Evolutionary conservation across 257 asterid genomes (phyloP), one percentile per base, ranked within the genome.

Genomic region (Plectranthus barbatus): DNA sequence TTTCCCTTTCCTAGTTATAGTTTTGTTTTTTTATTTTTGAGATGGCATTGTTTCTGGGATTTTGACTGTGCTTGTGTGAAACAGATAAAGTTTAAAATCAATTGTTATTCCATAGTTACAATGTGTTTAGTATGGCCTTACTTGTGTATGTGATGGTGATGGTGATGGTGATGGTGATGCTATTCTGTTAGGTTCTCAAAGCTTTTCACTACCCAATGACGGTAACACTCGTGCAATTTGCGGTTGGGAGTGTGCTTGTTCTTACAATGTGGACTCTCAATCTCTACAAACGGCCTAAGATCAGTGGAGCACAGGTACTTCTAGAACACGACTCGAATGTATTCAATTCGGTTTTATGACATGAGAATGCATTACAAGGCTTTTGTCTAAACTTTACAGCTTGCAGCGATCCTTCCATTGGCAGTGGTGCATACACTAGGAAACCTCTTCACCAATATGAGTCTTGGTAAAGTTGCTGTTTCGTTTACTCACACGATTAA

Each of bases 401-500:
- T 92, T 76, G 83, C 51, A 36, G 91, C 87, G 5, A 92, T 92
- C 70, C 83, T 89, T 57, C 99, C 99, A 13, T 62, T 92, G 84
- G 99, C 96, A 11, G 19, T 85, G 62, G 99, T 90, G 54, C 97
- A 92, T 66, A 83, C 89, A 13, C 72, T 86, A 68, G 97, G 99
- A 48, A 92, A 92, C 76, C 91, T 92, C 52, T 92, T 92, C 82
- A 92, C 97, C 64, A 92, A 92, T 53, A 84, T 92, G 95, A 92
- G 99, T 79, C 95, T 92, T 23, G 99, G 99, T 62, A 89, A 89
- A 81, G 96, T 92, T 76, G 82, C 99, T 33, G 96, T 92, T 68
- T 92, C 99, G 6, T 92, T 92, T 83, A 92, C 99, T 60, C 97
- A 92, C 78, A 92, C 99, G 7, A 85, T 92, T 71, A 92, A 92